Evolutionary conservation across 148 eudicot species (phyloP).

Genomic region (Cornus kousa): DNA sequence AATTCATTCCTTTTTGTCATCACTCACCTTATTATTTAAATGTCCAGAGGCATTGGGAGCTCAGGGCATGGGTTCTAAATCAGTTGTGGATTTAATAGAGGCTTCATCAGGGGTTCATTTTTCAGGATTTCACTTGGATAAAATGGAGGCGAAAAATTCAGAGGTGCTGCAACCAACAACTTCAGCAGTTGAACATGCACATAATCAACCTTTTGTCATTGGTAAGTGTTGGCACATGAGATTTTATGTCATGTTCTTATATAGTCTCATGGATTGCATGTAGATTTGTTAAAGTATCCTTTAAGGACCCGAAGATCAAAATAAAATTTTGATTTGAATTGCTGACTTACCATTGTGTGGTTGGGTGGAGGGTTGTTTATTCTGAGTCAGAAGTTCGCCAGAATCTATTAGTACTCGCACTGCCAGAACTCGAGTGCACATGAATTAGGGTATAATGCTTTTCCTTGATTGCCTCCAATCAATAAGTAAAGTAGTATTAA

Average conservation of each 20-base stretch:
- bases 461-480: background rate
- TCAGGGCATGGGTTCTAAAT: conserved; percentile 64
- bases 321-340: background rate
- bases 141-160: conserved; percentile 41
- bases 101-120: conserved; percentile 86
- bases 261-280: conserved; percentile 3
- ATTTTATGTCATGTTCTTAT: background rate
- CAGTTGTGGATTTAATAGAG: conserved; percentile 73
- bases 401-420: background rate
- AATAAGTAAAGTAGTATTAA: background rate
- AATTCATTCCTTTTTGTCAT: background rate
- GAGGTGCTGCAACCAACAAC: conserved; percentile 57
- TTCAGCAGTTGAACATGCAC: conserved; percentile 56
- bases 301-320: background rate
- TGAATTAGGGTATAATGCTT: background rate
- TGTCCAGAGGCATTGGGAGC: conserved; percentile 16
- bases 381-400: no score
- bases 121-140: conserved; percentile 91
- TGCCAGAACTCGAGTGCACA: background rate
- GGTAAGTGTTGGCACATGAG: conserved; percentile 40
- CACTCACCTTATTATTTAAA: background rate
- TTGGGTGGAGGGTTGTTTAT: background rate
- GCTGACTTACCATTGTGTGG: background rate
- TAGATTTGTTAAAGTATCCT: background rate
- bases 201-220: conserved; percentile 87